Conservation (phyloP, 768 basidiomycete genomes). For the Phylloporus sp. region DNA sequence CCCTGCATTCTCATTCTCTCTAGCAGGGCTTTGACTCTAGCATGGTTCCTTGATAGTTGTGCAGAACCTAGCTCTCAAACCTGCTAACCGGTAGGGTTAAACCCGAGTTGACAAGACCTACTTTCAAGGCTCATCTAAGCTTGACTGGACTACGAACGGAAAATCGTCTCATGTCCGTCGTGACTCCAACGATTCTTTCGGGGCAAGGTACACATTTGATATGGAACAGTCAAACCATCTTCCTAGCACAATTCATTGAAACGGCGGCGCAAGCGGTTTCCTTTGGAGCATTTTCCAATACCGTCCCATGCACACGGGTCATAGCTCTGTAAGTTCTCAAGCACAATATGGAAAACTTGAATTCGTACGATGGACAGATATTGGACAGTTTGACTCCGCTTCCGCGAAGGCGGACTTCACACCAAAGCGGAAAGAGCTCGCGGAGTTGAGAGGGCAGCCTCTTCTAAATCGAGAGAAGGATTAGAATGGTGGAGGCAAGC, state of each 20-base stretch:
- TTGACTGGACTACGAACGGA: neutral
- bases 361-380: neutral
- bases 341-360: neutral
- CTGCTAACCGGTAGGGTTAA: neutral
- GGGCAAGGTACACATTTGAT: neutral
- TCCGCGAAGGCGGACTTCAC: slow-evolving; percentile 31
- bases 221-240: neutral
- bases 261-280: neutral
- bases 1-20: neutral
- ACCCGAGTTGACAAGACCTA: neutral
- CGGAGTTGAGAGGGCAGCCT: slow-evolving; percentile 27
- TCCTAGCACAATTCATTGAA: neutral
- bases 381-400: slow-evolving; percentile 20
- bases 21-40: neutral
- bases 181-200: neutral
- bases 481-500: slow-evolving; percentile 10
- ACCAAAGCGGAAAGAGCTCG: slow-evolving; percentile 24
- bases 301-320: neutral
- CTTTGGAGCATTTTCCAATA: neutral
- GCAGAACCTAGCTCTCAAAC: neutral
- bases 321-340: neutral
- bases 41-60: neutral
- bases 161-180: neutral
- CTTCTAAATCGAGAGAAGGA: slow-evolving; percentile 29
- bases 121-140: neutral